Conservation (phyloP, 257 asterid genomes). For the Solanum medicagineum region DNA sequence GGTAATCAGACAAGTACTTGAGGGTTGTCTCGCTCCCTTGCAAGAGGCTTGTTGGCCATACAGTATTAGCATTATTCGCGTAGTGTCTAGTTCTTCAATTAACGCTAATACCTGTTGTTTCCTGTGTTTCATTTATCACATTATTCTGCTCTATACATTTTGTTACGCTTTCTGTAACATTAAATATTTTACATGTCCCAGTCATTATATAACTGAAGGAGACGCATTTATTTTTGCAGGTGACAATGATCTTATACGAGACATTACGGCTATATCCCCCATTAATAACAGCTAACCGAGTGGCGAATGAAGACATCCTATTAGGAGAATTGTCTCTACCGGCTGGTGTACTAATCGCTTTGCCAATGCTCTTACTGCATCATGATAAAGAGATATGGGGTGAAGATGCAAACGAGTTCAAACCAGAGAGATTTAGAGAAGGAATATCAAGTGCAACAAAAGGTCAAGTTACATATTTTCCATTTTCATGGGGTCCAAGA, state of each 20-base stretch:
- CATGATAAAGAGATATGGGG: background rate
- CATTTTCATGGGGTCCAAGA: constrained; percentile 29
- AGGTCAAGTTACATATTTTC: background rate
- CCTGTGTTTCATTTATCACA: no score
- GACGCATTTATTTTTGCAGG: background rate
- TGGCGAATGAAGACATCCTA: background rate
- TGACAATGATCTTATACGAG: background rate
- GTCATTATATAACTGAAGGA: background rate
- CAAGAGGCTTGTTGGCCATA: no score
- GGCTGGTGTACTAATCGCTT: background rate
- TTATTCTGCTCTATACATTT: no score
- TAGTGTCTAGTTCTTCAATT: no score
- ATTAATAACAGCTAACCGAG: background rate
- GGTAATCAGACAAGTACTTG: background rate
- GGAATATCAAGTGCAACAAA: background rate
- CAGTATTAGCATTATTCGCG: no score
- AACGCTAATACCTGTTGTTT: no score
- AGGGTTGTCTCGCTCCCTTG: no score
- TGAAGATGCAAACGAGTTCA: background rate
- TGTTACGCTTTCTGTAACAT: background rate
- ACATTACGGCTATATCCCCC: background rate
- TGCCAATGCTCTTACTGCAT: background rate
- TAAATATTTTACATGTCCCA: background rate
- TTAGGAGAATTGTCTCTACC: background rate
- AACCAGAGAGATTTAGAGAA: background rate